Base-by-base conservation (phyloP, 73 alveolate species). In the Uronychia binucleata region DNA sequence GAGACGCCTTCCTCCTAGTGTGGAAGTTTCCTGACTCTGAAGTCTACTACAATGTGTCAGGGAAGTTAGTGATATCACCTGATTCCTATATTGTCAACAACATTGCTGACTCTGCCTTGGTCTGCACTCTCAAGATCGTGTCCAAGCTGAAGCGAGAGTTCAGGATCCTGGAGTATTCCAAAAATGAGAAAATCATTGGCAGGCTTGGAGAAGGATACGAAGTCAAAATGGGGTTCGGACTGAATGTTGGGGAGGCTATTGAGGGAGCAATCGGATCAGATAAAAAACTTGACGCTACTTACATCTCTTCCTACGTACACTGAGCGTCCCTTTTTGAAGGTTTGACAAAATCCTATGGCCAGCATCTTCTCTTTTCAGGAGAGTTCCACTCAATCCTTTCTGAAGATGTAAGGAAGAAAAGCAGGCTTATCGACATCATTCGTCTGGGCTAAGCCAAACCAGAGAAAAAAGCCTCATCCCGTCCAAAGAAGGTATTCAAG, bases 1-100 rank as follows among this genome's bases (percentile, higher is more conserved):
- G 99, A 30, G 99, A 98, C 92, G 99, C 99, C 19, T 98, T 98
- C 85, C 87, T 98, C 33, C 91, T 98, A 58, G 99, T 97, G 13
- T 98, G 99, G 99, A 98, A 98, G 83, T 88, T 95, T 82, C 92
- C 79, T 57, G 97, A 94, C 8, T 96, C 89, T 57, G 98, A 97
- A 32, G 94, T 95, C 27, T 94, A 84, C 58, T 86, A 85, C 57
- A 92, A 92, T 59, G 90, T 87, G 11, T 89, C 28, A 26, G 89
- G 83, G 28, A 88, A 91, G 34, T 84, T 90, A 57, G 83, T 32
- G 19, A 28, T 87, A 14, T 91, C 88, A 57, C 88, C 91, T 79
- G 95, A 94, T 58, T 78, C 79, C 14, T 33, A 82, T 28, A 93
- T 90, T 74, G 95, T 93, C 1, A 58, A 87, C 30, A 93, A 96